Conservation (phyloP, 768 basidiomycete species). For the Lyophyllum shimeji region DNA sequence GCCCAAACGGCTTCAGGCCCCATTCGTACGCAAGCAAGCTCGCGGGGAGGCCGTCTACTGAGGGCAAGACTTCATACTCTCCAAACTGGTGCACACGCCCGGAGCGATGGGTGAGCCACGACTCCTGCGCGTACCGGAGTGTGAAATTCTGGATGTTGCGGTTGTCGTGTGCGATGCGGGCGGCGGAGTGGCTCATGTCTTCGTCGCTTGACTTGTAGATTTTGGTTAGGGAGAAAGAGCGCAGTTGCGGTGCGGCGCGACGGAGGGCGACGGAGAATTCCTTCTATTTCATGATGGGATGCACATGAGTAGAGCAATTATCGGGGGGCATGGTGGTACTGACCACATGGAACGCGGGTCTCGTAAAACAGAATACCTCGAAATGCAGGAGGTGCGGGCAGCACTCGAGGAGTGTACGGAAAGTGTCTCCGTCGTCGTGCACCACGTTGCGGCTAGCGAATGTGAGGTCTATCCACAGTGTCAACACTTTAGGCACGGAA, state of each 20-base stretch:
- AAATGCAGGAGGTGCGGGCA: constrained; percentile 32
- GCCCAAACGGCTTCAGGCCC: constrained; percentile 17
- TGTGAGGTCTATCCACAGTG: constrained; percentile 36
- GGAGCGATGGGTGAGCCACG: constrained; percentile 33
- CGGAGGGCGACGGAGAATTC: constrained; percentile 32
- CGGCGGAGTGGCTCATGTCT: constrained; percentile 29
- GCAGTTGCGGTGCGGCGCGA: constrained; percentile 25
- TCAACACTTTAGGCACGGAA: constrained; percentile 27
- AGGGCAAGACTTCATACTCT: constrained; percentile 24
- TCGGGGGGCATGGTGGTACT: constrained; percentile 16
- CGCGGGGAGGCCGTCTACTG: constrained; percentile 12
- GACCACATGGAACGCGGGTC: constrained; percentile 35
- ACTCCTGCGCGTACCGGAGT: constrained; percentile 31
- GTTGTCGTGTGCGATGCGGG: constrained; percentile 29
- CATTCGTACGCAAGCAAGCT: constrained; percentile 16
- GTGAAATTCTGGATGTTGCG: constrained; percentile 30
- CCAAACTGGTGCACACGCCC: constrained; percentile 33
- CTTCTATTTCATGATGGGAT: constrained; percentile 18
- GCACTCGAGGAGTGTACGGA: constrained; percentile 26
- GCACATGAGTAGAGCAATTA: not conserved
- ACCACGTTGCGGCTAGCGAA: constrained; percentile 23
- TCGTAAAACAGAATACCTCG: constrained; percentile 33
- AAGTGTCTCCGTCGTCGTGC: constrained; percentile 29
- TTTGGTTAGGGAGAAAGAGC: constrained; percentile 35
- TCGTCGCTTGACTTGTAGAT: constrained; percentile 35